Base-by-base conservation (phyloP, 2,329 filamentous ascomycete species). In the Neobulgaria alba region DNA sequence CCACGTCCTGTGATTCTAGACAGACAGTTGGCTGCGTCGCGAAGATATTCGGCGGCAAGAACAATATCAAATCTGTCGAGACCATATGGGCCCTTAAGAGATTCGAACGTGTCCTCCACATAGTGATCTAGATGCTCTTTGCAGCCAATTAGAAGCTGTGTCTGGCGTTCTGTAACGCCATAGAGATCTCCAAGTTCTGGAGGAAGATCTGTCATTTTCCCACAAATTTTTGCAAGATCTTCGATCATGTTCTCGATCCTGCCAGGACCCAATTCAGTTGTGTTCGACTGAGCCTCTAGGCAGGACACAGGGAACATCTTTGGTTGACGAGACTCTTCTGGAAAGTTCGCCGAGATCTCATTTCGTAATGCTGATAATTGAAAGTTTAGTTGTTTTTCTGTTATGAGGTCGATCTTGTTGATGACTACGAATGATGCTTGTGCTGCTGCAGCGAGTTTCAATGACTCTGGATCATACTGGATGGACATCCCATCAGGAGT, bases 141-240 rank as follows among this genome's bases (percentile, higher is more conserved):
- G 59, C 90, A 95, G 57, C 79, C 72, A 36, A 77, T 72, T 34
- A 98, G 72, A 38, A 95, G 78, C 59, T 87, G 75, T 38, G 84
- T 76, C 67, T 98, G 92, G 43, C 92, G 81, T 62, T 90, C 86
- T 14, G 86, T 95, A 29, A 95, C 89, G 41, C 89, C 89, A 3
- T 95, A 73, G 3, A 92, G 82, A 55, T 94, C 85, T 63, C 88
- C 77, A 68, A 85, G 79, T 48, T 85, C 77, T 3, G 73, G 72
- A 9, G 79, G 74, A 57, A 90, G 69, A 23, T 71, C 65, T 2
- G 87, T 93, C 72, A 94, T 80, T 37, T 63, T 60, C 35, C 67
- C 65, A 59, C 96, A 95, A 2, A 75, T 72, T 21, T 61, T 53
- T n/a, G 79, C 75, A 15, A 98, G 71, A 16, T 69, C 71, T 4